Base-by-base conservation (phyloP, 805 yeast genomes). In the Cyberlindnera mrakii region DNA sequence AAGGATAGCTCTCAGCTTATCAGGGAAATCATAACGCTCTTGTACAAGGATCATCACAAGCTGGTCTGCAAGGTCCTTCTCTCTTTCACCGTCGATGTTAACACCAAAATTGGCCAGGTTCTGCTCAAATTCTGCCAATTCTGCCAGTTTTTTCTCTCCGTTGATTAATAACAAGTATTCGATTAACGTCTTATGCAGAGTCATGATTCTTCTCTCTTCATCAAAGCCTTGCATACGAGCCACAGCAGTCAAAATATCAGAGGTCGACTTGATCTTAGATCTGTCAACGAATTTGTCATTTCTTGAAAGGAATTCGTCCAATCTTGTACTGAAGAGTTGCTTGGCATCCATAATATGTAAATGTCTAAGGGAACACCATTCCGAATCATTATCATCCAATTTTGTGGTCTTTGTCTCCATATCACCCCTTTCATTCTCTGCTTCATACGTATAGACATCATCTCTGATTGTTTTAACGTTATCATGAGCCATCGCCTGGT, bases 401-500 rank as follows among this genome's bases (percentile, higher is more conserved):
- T 66, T 72, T 4, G 86, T 70, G 3, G 57, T 56, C 36, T 72
- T 72, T 33, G 59, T 54, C 46, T 72, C 76, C 30, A 58, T 52
- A 19, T 55, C 66, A 14, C 77, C 77, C 14, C 52, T 57, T 59
- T 77, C 87, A 57, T 68, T 78, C 54, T 76, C 84, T 7, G 77
- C 72, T 36, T 66, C 58, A 55, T 81, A 85, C 29, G 58, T 66
- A 58, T 77, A 82, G n/a, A 58, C 56, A 50, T 72, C 67, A 41
- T 67, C 62, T 2, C 31, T 16, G 31, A 67, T 75, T 27, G 65
- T 66, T 2, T 74, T 72, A 23, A 83, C 64, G 11, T 45, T 9
- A 61, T 91, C 99, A 66, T 83, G 82, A 16, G 90, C 84, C 85
- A 90, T 81, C 5, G 97, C 90, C 64, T 91, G 95, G 63, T 90